Evolutionary conservation across 345 rosid genomes (phyloP).

Genomic region (thale cress (Arabidopsis thaliana)): DNA sequence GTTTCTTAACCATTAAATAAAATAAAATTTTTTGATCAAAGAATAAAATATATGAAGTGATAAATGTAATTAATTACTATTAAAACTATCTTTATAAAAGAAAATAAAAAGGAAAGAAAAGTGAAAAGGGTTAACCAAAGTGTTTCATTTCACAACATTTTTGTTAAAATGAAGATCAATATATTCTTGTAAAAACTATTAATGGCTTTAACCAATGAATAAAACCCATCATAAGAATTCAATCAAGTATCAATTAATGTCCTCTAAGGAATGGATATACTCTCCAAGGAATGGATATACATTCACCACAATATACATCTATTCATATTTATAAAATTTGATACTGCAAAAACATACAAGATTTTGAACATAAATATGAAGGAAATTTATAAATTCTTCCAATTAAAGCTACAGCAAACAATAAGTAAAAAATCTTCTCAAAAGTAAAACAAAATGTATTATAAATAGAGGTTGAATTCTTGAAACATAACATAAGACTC

Average conservation of each 20-base stretch:
- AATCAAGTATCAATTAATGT: too few species aligned
- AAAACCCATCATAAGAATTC: too few species aligned
- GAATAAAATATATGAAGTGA: background rate
- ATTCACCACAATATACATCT: too few species aligned
- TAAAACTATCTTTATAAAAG: background rate
- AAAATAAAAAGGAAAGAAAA: background rate
- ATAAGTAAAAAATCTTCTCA: background rate
- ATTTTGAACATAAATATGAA: too few species aligned
- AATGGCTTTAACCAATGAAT: too few species aligned
- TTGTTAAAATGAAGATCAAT: background rate
- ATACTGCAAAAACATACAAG: too few species aligned
- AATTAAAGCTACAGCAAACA: background rate
- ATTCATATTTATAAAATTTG: too few species aligned
- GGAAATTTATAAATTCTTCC: too few species aligned
- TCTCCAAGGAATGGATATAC: too few species aligned
- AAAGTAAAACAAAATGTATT: constrained; percentile 2
- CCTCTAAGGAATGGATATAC: too few species aligned
- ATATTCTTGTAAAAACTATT: background rate
- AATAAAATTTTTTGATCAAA: background rate
- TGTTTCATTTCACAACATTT: background rate
- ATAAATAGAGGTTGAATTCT: constrained; percentile 30
- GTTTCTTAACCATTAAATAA: too few species aligned
- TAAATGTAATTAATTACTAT: background rate
- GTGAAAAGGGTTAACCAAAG: background rate
- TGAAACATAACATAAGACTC: background rate